Base-by-base conservation (phyloP, 495 filamentous ascomycete genomes). In the Amorphotheca resinae region DNA sequence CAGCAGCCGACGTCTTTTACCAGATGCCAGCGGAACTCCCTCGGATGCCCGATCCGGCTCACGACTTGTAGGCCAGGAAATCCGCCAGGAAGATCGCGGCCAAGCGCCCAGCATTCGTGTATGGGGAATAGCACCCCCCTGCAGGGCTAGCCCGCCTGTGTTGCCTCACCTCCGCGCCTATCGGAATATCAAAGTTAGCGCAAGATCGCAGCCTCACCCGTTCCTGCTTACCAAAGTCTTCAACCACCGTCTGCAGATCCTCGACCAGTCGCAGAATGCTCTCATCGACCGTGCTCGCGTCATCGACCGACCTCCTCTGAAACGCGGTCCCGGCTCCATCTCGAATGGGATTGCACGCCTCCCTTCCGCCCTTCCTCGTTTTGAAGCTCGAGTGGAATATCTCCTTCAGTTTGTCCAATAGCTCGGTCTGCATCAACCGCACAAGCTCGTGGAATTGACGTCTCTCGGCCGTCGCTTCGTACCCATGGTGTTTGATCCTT, bases 311-410 rank as follows among this genome's bases (percentile, higher is more conserved):
- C 18, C 37, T 21, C 9, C 45, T 42, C 22, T 38, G 37, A 35
- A 55, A 56, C 0, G 53, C 49, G 1, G 39, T 42, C n/a, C n/a
- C n/a, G 14, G 47, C 31, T 6, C 53, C 53, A 43, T 56, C 53
- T n/a, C 53, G 41, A 26, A 56, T 52, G 3, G 53, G 53, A 42
- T 56, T 56, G 34, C 45, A 52, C 3, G 46, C 46, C 46, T 56
- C 53, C 25, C 52, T 56, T 0, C 49, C 53, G 1, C 42, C 49
- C 28, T 56, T 56, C 22, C 53, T 17, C 14, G 49, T 56, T 36
- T 56, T 56, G 40, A 52, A 56, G n/a, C 43, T 47, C 42, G 49
- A 52, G 26, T 56, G 53, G 38, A 52, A 56, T 14, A 56, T 56
- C 35, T 56, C 53, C 25, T 52, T 52, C 35, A 49, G 52, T n/a